Evolutionary conservation across 2,329 filamentous ascomycete genomes (phyloP), one percentile per base, ranked within the genome.

Genomic region (Aspergillus pseudotamarii): DNA sequence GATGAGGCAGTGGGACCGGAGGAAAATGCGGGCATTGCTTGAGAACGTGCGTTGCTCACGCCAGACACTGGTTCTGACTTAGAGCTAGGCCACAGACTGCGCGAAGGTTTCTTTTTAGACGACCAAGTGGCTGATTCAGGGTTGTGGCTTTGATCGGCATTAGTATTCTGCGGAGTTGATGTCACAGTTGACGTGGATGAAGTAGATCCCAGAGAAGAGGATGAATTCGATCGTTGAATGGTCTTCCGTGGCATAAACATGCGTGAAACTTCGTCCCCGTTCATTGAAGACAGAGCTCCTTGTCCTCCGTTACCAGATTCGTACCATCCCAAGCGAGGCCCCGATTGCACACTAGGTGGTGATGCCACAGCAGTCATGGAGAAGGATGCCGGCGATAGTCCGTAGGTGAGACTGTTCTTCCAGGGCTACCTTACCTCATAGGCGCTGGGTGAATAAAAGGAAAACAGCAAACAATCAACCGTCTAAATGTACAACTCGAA

Each of bases 181-280:
- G 71, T 70, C 57, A 76, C 72, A 6, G 79, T 81, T 48, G 79
- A 80, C 46, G 82, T 86, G 57, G 92, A 91, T 38, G 83, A 80
- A 61, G 80, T 81, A 26, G 87, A 89, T 61, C 83, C 81, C 67
- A 96, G 84, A 53, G 94, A 97, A 4, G 93, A 96, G 63, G 93
- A 95, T 41, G 94, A 98, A 83, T 93, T 96, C 74, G 90, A 90
- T 77, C 94, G 89, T 78, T 94, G 92, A 65, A 93, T 85, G 75
- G 86, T 89, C 82, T 97, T 97, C 72, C 93, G 92, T 74, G 92
- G 91, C 86, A 92, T 90, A 78, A 96, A 92, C 87, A 96, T 94
- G 78, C 91, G 90, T 81, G 91, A 88, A 69, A 90, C 88, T 80
- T 96, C 92, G 82, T 96, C 93, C 77, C 89, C 82, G 81, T 91